Conservation (phyloP, 1,139 yeast genomes). For the Wickerhamiella infanticola region DNA sequence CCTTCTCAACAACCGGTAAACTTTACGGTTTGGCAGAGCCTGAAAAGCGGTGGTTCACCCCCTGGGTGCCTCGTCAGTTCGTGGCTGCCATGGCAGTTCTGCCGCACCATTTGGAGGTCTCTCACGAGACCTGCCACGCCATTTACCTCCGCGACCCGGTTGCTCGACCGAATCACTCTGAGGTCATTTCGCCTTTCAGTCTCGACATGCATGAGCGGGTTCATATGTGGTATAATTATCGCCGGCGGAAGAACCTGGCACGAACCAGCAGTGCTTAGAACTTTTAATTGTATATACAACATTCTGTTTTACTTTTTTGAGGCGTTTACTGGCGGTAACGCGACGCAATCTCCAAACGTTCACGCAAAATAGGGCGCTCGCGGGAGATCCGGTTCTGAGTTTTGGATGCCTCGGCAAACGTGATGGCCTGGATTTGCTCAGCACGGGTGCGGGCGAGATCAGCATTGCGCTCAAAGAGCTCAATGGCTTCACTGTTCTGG, state of each 20-base stretch:
- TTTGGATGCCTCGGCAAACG: constrained; percentile 67
- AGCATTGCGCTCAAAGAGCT: constrained; percentile 68
- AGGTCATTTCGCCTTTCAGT: constrained; percentile 83
- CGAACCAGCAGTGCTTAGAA: neutral
- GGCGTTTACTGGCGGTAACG: constrained; percentile 1
- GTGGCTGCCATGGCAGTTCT: constrained; percentile 82
- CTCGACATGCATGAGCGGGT: constrained; percentile 83
- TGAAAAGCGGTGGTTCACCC: constrained; percentile 74
- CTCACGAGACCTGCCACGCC: constrained; percentile 87
- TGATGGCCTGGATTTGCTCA: constrained; percentile 83
- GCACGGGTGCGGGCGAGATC: constrained; percentile 67
- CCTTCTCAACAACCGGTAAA: constrained; percentile 31
- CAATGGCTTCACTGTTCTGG: constrained; percentile 67
- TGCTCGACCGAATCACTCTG: constrained; percentile 94
- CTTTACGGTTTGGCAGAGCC: constrained; percentile 70
- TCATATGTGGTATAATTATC: constrained; percentile 75
- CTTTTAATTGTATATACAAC: neutral
- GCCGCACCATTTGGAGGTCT: constrained; percentile 83
- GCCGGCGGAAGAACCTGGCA: constrained; percentile 20
- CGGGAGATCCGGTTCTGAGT: constrained; percentile 22
- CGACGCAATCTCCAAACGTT: constrained; percentile 17
- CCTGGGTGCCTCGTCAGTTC: constrained; percentile 92
- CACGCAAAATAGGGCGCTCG: constrained; percentile 23
- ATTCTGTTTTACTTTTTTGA: neutral
- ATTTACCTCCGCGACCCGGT: constrained; percentile 91